A percentile compares a stretch with the other conserved stretches of the same genome.
Evolutionary conservation across 257 asterid species (phyloP).

Genomic region (Fraxinus quadrangulata): DNA sequence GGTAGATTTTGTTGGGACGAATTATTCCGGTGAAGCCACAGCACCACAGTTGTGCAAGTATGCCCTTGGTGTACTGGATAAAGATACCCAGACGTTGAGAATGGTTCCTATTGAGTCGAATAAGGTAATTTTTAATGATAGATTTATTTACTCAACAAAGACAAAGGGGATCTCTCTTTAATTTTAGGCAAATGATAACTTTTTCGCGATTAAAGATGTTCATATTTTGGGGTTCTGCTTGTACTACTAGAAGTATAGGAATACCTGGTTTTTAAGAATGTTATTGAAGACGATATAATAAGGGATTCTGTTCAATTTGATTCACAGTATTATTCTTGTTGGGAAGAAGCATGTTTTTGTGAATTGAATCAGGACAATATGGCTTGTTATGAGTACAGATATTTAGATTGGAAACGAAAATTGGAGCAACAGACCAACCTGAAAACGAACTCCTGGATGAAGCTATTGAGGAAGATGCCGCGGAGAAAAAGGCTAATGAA

Average conservation of each 20-base stretch:
- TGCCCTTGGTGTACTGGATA: slow-evolving; percentile 73
- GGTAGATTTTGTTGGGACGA: slow-evolving; percentile 72
- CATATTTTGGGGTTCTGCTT: not conserved
- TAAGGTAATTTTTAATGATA: slow-evolving; percentile 32
- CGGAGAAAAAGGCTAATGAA: slow-evolving; percentile 42
- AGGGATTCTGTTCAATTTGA: too few species aligned
- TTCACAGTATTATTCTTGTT: not conserved
- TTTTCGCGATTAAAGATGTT: not conserved
- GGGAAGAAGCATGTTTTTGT: too few species aligned
- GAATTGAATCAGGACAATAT: not conserved
- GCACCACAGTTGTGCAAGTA: slow-evolving; percentile 64
- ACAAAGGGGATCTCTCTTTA: not conserved
- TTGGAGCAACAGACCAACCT: slow-evolving; percentile 38
- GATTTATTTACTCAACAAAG: not conserved
- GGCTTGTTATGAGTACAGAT: slow-evolving; percentile 44
- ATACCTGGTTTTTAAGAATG: not conserved
- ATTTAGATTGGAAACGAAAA: slow-evolving; percentile 68
- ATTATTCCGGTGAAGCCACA: slow-evolving; percentile 72
- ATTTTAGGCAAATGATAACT: too few species aligned
- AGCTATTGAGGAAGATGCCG: slow-evolving; percentile 38
- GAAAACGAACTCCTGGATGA: slow-evolving; percentile 41
- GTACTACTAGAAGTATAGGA: not conserved
- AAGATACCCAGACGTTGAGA: slow-evolving; percentile 54
- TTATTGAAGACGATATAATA: not conserved
- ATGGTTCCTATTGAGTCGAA: slow-evolving; percentile 70